These are phyloP conservation scores for Dactylella cylindrospora DNA, from an alignment of 2,329 filamentous ascomycete genomes.

Conservation along the genomic window DNA sequence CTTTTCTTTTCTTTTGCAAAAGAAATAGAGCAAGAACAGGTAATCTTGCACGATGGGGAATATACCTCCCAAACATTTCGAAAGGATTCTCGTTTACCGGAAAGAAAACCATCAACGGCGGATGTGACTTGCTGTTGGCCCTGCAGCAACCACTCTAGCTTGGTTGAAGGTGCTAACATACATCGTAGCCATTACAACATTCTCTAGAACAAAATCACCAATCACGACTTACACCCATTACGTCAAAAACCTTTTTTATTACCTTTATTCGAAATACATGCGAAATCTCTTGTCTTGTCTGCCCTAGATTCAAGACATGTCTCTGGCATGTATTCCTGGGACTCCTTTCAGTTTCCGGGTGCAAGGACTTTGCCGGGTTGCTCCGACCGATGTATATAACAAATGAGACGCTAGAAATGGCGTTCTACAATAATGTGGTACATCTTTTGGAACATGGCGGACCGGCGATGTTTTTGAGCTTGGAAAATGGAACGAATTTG, in stretches of 20 bases:
- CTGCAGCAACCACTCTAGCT: slow-evolving; percentile 9
- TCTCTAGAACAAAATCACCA: not conserved
- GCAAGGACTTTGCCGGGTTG: not conserved
- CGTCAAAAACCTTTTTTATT: not conserved
- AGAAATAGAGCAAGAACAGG: not conserved
- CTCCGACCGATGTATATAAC: not conserved
- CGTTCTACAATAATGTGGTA: too few relatives aligned
- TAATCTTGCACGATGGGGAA: too few relatives aligned
- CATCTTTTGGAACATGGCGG: slow-evolving; percentile 3
- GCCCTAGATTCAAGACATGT: slow-evolving; percentile 17
- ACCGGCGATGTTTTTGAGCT: not conserved
- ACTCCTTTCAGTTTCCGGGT: not conserved
- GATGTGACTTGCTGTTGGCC: slow-evolving; percentile 4
- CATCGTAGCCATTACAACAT: not conserved
- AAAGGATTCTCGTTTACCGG: too few relatives aligned
- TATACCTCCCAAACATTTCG: too few relatives aligned
- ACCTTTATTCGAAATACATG: not conserved
- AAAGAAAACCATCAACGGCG: slow-evolving; percentile 6
- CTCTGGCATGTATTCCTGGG: slow-evolving; percentile 7
- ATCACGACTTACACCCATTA: not conserved
- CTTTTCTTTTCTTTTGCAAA: too few relatives aligned
- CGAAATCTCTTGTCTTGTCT: slow-evolving; percentile 20
- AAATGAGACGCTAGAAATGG: not conserved
- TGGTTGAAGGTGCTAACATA: slow-evolving; percentile 1
- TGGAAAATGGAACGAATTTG: slow-evolving; percentile 3